A percentile compares a stretch with the other conserved stretches of the same genome.
These are phyloP conservation scores for Ogataea degrootiae DNA, from an alignment of 805 yeast species.

Conservation along the genomic window DNA sequence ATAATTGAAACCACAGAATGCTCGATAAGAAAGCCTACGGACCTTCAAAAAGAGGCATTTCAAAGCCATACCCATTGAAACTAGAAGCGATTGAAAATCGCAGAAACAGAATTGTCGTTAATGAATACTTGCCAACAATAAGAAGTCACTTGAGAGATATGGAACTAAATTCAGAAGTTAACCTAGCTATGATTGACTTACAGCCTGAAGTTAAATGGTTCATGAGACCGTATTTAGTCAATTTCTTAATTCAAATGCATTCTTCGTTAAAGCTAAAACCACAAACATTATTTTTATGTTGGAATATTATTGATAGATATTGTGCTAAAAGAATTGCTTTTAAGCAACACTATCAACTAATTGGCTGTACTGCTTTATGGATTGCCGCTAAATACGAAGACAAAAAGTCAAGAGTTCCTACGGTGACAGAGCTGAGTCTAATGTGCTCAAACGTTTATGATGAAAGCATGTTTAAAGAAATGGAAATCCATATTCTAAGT, in stretches of 20 bases:
- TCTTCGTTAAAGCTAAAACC: constrained; percentile 58
- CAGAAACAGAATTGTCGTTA: constrained; percentile 37
- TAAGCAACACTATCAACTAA: constrained; percentile 82
- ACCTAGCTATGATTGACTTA: constrained; percentile 59
- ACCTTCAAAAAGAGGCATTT: constrained; percentile 29
- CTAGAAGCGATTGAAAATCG: constrained; percentile 45
- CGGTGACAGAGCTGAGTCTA: constrained; percentile 45
- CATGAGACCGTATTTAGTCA: constrained; percentile 70
- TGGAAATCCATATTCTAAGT: constrained; percentile 40
- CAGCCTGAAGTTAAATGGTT: constrained; percentile 83
- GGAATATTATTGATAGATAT: constrained; percentile 82
- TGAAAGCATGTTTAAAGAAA: constrained; percentile 39
- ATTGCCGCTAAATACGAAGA: constrained; percentile 78
- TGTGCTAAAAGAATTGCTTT: constrained; percentile 82
- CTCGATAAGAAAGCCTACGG: constrained; percentile 20
- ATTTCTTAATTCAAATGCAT: constrained; percentile 67
- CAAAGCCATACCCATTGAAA: constrained; percentile 34
- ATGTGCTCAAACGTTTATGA: constrained; percentile 60
- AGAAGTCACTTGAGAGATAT: constrained; percentile 34
- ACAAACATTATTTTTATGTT: constrained; percentile 64
- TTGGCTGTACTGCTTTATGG: constrained; percentile 91
- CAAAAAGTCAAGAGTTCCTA: constrained; percentile 54
- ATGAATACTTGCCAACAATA: constrained; percentile 40
- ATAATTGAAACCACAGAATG: not conserved
- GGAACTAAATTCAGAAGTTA: constrained; percentile 36